Evolutionary conservation across 805 yeast species (phyloP).

Genomic region (Jamesozyma piceae): DNA sequence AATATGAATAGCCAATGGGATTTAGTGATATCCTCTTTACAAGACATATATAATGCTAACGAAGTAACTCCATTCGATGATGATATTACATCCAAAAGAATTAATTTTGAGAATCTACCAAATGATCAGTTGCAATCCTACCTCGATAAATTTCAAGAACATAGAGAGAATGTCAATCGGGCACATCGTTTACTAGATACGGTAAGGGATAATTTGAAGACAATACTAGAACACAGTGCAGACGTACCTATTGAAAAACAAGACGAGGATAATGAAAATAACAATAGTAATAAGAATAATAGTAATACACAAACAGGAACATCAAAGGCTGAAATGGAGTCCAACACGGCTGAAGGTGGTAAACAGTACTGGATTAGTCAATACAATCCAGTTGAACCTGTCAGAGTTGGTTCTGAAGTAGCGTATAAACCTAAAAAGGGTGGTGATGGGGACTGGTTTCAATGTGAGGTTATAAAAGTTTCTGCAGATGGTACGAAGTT

Average conservation of each 20-base stretch:
- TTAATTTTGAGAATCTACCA: conserved; percentile 26
- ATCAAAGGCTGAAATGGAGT: background rate
- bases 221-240: conserved; percentile 28
- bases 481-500: conserved; percentile 64
- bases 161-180: conserved; percentile 49
- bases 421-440: conserved; percentile 71
- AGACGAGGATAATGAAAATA: conserved; percentile 2
- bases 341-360: conserved; percentile 23
- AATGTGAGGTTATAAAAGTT: conserved; percentile 77
- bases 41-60: conserved; percentile 57
- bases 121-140: conserved; percentile 35
- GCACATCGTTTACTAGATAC: conserved; percentile 37
- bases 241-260: conserved; percentile 1
- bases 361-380: conserved; percentile 43
- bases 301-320: background rate
- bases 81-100: conserved; percentile 20
- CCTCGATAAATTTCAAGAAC: conserved; percentile 38
- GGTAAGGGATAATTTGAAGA: conserved; percentile 38
- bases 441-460: conserved; percentile 83
- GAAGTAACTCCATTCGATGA: conserved; percentile 46
- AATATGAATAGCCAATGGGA: conserved; percentile 67
- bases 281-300: too few relatives aligned
- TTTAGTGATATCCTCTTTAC: conserved; percentile 53
- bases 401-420: conserved; percentile 66
- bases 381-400: conserved; percentile 50